Evolutionary conservation across 2,329 filamentous ascomycete genomes (phyloP).

Genomic region (Sordariomycetes sp.): DNA sequence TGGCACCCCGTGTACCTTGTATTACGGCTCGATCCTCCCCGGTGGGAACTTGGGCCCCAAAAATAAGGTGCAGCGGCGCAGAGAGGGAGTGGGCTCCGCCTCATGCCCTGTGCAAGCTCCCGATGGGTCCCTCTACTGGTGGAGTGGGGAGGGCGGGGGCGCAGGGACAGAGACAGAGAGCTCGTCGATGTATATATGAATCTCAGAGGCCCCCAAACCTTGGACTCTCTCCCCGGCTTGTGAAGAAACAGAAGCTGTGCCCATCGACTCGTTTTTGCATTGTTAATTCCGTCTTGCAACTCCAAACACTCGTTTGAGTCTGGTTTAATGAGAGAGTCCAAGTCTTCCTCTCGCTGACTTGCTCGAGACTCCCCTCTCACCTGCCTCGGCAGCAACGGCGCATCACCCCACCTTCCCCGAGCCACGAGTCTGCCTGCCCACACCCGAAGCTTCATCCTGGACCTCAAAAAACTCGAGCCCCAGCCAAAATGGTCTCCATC

Average conservation of each 20-base stretch:
- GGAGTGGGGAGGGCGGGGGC: background rate
- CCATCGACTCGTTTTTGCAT: background rate
- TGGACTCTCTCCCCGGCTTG: background rate
- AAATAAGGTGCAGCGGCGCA: background rate
- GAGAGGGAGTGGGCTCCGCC: background rate
- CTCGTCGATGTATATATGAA: constrained; percentile 3
- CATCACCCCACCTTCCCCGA: background rate
- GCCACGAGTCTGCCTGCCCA: background rate
- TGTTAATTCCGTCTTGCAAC: background rate
- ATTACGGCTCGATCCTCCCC: background rate
- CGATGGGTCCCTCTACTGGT: background rate
- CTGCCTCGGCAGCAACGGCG: no score
- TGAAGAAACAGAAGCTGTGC: background rate
- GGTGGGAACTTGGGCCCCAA: background rate
- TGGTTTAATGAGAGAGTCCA: background rate
- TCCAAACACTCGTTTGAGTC: background rate
- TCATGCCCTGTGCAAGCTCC: background rate
- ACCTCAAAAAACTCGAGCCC: background rate
- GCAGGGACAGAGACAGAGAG: background rate
- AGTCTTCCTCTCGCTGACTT: background rate
- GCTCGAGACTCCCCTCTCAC: background rate
- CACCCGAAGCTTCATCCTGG: background rate
- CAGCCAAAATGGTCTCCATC: background rate
- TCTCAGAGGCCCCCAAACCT: constrained; percentile 1
- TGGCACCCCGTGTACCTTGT: background rate